Evolutionary conservation across 176 grass and related monocot genomes (phyloP), one percentile per base, ranked within the genome.

Genomic region (Hsuehochloa calcarea): DNA sequence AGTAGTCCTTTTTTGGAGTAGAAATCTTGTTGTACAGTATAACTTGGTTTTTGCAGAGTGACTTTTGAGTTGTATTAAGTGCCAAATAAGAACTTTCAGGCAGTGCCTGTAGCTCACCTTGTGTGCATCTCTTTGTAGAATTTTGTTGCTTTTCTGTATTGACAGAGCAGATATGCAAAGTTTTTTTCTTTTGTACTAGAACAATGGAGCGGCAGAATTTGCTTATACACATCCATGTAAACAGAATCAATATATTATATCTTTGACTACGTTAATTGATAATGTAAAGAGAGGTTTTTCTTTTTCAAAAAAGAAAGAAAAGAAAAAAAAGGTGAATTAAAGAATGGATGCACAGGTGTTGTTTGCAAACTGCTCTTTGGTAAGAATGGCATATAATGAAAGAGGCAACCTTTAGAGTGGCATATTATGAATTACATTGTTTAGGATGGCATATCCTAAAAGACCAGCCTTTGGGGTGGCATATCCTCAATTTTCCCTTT

Each of bases 11-110:
- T 85, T 72, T 73, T 40, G 22, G 17, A 40, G 39, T 74, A 83
- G 60, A 80, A 83, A 72, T 66, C 7, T 49, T 84, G 68, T 66
- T 80, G 31, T 75, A 87, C 61, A 87, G 85, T 68, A 74, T 75
- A 69, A 70, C 20, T 44, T 80, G 16, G 60, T 20, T 84, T 80
- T 84, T 74, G 16, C 20, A 19, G 25, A 49, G 26, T 72, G 16
- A 86, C 17, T 82, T 56, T 71, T 78, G 19, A 65, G 47, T 69
- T 74, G 29, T 78, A 51, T 60, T 10, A n/a, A 78, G 62, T 82
- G 67, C 56, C 83, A 77, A 69, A 70, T 78, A 66, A 87, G 73
- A 65, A 63, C 37, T 58, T 47, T 72, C 73, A 72, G 66, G 55
- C n/a, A 78, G 4, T 73, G 66, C 4, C 22, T 77, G 39, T 65